A percentile compares a stretch with the other conserved stretches of the same genome.
Evolutionary conservation across 306 rosid genomes (phyloP).

Genomic region (Betula pendula): DNA sequence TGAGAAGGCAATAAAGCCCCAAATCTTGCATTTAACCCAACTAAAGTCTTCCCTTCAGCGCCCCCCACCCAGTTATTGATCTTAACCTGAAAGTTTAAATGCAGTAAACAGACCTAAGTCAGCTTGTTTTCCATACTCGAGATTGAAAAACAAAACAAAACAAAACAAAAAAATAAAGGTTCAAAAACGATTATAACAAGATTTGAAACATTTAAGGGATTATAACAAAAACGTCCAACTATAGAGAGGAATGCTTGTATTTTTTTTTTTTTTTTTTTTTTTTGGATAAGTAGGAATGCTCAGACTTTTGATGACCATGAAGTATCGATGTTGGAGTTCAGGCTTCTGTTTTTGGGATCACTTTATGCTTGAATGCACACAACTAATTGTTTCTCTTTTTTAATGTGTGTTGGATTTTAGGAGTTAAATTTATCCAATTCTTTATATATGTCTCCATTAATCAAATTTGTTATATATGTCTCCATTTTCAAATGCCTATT

Average conservation of each 20-base stretch:
- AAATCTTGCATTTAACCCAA: constrained; percentile 66
- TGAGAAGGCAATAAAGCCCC: constrained; percentile 62
- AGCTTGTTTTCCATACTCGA: not conserved
- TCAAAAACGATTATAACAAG: not conserved
- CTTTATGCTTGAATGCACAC: not conserved
- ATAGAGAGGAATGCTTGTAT: too few relatives aligned
- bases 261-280: too few relatives aligned
- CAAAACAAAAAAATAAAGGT: not conserved
- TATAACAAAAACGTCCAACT: too few relatives aligned
- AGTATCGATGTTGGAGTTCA: not conserved
- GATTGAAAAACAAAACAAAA: not conserved
- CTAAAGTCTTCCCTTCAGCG: constrained; percentile 33
- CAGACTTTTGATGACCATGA: not conserved
- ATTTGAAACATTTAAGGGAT: not conserved
- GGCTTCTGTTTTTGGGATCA: not conserved
- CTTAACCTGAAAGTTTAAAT: constrained; percentile 53
- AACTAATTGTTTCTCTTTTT: not conserved
- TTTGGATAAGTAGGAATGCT: not conserved
- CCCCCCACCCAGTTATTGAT: constrained; percentile 67
- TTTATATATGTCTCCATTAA: not conserved
- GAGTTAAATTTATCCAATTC: not conserved
- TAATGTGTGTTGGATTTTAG: not conserved
- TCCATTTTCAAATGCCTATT: not conserved
- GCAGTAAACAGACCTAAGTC: not conserved
- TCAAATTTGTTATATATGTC: not conserved